Base-by-base conservation (phyloP, 805 yeast species). In the Teunomyces atbi region DNA sequence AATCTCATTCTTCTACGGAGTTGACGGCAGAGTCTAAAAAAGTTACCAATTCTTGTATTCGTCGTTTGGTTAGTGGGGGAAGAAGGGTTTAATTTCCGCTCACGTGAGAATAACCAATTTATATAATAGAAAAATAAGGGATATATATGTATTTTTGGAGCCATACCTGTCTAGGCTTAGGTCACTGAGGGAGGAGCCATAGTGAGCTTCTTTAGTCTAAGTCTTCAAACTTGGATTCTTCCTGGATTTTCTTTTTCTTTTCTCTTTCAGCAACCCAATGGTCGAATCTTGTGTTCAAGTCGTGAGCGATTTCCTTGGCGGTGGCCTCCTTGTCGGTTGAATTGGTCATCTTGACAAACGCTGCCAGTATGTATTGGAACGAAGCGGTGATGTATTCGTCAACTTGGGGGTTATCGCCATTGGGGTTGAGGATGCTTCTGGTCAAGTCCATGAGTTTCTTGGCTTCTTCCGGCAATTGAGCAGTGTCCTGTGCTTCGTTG, bases 251-350 rank as follows among this genome's bases (percentile, higher is more conserved):
- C 36, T 43, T 45, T 27, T 41, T 54, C 52, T 41, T 45, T 41
- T 46, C 46, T 33, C 54, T 45, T 15, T 48, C 46, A 8, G 52
- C 55, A 5, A 58, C 53, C 73, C 74, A 70, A 8, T 46, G 39
- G 6, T 62, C 63, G 36, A 66, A 56, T 37, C 54, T 62, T 3
- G 30, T 29, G 30, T 55, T 58, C 47, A 69, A 56, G 48, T 70
- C 75, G 4, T 64, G 55, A 1, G 73, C 69, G 18, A 71, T 63
- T 34, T 66, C 71, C 26, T 62, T 48, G 4, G 71, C 62, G 1
- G 73, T 59, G 12, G 56, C 58, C 18, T 69, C 68, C 34, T 56
- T 65, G 47, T 70, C 68, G n/a, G 53, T 53, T 3, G 70, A 48
- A 2, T 55, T 57, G n/a, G 61, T 50, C 66, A 69, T 63, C 45